phyloP scores from a whole-genome alignment of 2,329 filamentous ascomycete genomes.

The Trichoderma arundinaceum region DNA sequence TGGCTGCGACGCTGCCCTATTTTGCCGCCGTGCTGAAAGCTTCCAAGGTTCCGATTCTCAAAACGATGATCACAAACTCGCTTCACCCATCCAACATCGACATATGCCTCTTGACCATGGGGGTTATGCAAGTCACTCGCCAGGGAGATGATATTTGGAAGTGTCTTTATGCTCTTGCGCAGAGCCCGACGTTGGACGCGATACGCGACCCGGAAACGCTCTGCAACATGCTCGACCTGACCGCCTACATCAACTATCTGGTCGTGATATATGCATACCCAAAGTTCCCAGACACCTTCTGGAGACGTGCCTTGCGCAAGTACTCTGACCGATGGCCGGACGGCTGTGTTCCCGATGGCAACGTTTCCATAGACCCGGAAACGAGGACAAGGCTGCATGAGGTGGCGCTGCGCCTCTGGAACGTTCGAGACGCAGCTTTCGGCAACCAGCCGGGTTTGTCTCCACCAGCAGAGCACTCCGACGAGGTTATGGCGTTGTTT shows the following conservation, averaged over 20 bases:
- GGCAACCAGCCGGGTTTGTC: not conserved
- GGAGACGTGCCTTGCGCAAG: constrained; percentile 16
- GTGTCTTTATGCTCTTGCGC: constrained; percentile 17
- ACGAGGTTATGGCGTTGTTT: constrained; percentile 17
- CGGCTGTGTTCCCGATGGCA: constrained; percentile 3
- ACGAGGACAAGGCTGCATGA: constrained; percentile 9
- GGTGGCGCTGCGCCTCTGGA: constrained; percentile 7
- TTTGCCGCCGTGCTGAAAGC: constrained; percentile 13
- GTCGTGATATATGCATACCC: constrained; percentile 10
- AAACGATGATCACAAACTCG: not conserved
- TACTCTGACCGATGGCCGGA: constrained; percentile 23
- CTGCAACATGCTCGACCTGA: constrained; percentile 22
- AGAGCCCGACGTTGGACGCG: constrained; percentile 14
- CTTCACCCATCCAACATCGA: constrained; percentile 19
- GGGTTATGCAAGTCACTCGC: constrained; percentile 11
- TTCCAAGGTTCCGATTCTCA: constrained; percentile 13
- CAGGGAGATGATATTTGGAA: not conserved
- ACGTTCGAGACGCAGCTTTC: constrained; percentile 11
- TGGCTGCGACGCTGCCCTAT: not conserved
- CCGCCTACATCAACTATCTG: constrained; percentile 1
- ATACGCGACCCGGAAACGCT: constrained; percentile 19
- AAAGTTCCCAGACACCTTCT: constrained; percentile 8
- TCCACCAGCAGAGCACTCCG: not conserved
- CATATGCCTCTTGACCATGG: constrained; percentile 24
- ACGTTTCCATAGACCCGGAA: not conserved